Evolutionary conservation across 306 rosid genomes (phyloP), one percentile per base, ranked within the genome.

Genomic region (Dryas octopetala): DNA sequence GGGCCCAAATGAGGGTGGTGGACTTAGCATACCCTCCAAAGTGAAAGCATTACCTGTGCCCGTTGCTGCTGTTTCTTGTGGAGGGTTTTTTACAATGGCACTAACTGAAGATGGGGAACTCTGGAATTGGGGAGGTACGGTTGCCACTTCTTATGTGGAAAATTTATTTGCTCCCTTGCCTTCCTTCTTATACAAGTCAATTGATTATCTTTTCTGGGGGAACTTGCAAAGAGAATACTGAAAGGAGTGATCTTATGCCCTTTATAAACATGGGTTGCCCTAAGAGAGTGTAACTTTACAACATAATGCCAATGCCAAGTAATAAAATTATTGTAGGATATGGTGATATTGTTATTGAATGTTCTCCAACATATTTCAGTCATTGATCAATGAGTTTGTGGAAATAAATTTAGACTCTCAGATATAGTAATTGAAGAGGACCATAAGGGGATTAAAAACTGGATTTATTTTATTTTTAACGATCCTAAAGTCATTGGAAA

Each of bases 81-180:
- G 97, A 44, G 97, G 98, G 23, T 91, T 91, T 86, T 91, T 91
- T 83, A 90, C 97, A 57, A 78, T 81, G 91, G 97, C 74, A 23
- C 84, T 95, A 72, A 89, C 91, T 14, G 85, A 82, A 82, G 85
- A 91, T 75, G 97, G 97, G 52, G 85, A 88, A 69, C 53, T 92
- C 61, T 91, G 97, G 97, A 95, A 89, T 85, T 92, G 97, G 97
- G 98, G 98, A 82, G 98, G 98, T 95, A 84, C 78, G 66, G 43
- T 47, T 17, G 23, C 17, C 52, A 49, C 62, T 47, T 64, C 16
- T 46, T 49, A n/a, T 46, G 38, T 26, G 13, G 40, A 58, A 7
- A 23, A 49, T 15, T 14, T 9, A 1, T 12, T 67, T 55, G 62
- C 58, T 46, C 17, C 32, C 9, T 19, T 51, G 9, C 19, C 9